Conservation (phyloP, 1,139 yeast genomes). For the Pichia sp. region DNA sequence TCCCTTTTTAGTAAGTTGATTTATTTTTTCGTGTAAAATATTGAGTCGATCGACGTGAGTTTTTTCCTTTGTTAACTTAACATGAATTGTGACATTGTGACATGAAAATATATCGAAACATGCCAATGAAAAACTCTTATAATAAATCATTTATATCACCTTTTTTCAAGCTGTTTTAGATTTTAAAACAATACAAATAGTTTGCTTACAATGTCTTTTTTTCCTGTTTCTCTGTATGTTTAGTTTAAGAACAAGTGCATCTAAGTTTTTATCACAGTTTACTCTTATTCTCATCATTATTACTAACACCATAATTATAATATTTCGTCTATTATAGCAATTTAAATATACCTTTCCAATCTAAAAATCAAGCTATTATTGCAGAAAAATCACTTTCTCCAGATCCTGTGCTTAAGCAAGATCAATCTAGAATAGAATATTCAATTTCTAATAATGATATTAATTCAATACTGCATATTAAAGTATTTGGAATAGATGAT, state of each 20-base stretch:
- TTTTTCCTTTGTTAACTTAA: too few relatives aligned
- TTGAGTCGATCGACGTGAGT: too few relatives aligned
- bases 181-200: too few relatives aligned
- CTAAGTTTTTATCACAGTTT: too few relatives aligned
- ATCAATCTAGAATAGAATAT: conserved; percentile 33
- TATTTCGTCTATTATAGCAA: conserved; percentile 25
- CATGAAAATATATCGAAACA: too few relatives aligned
- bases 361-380: conserved; percentile 51
- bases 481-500: conserved; percentile 52
- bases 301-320: neutral
- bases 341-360: conserved; percentile 57
- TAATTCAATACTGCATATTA: conserved; percentile 31
- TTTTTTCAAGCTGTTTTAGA: too few relatives aligned
- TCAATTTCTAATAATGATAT: neutral
- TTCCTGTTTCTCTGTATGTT: conserved; percentile 5
- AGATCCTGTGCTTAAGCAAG: conserved; percentile 70
- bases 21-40: too few relatives aligned
- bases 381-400: conserved; percentile 58
- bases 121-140: too few relatives aligned
- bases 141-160: too few relatives aligned
- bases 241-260: too few relatives aligned
- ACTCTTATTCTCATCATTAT: neutral
- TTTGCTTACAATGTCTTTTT: neutral
- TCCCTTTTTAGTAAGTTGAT: too few relatives aligned
- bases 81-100: too few relatives aligned